Percentiles rank a stretch among this genome's conserved stretches.
phyloP scores from a whole-genome alignment of 352 stramenopile genomes.

The Phytophthora idaei region DNA sequence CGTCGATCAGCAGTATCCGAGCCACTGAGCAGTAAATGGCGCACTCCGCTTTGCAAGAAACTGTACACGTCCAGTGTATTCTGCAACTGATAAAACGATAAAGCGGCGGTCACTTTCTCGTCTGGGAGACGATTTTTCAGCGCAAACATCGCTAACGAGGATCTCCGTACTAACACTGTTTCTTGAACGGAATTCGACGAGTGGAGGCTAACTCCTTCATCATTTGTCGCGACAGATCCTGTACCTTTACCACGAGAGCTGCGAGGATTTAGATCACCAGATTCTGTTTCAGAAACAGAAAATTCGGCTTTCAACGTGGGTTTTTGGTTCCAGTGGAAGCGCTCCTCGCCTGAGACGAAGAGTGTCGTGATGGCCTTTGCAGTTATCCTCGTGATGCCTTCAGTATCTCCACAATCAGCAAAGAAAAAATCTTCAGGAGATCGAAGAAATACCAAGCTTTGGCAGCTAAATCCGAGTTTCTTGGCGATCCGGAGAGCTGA shows the following conservation, averaged over 20 bases:
- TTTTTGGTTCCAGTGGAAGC: conserved; percentile 72
- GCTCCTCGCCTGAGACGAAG: conserved; percentile 58
- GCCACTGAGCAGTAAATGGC: conserved; percentile 50
- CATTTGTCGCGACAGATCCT: conserved; percentile 15
- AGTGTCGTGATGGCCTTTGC: conserved; percentile 36
- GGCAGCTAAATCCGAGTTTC: conserved; percentile 44
- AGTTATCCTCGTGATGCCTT: conserved; percentile 46
- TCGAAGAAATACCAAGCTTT: conserved; percentile 36
- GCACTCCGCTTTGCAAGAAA: conserved; percentile 49
- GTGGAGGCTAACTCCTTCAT: neutral
- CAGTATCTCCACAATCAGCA: conserved; percentile 50
- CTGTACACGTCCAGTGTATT: conserved; percentile 60
- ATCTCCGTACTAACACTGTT: conserved; percentile 16
- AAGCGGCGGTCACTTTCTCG: conserved; percentile 34
- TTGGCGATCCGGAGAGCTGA: conserved; percentile 30
- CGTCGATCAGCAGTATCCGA: conserved; percentile 46
- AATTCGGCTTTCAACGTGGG: conserved; percentile 25
- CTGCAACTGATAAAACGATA: conserved; percentile 47
- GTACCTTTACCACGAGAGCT: conserved; percentile 19
- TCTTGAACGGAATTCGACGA: conserved; percentile 17
- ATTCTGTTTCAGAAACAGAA: conserved; percentile 4
- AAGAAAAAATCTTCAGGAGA: conserved; percentile 41
- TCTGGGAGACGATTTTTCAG: conserved; percentile 34
- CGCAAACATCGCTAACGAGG: conserved; percentile 33
- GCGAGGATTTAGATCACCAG: conserved; percentile 3